Percentiles rank a stretch among this genome's conserved stretches.
Evolutionary conservation across 2,329 filamentous ascomycete species (phyloP).

Genomic region (Exophiala dermatitidis): DNA sequence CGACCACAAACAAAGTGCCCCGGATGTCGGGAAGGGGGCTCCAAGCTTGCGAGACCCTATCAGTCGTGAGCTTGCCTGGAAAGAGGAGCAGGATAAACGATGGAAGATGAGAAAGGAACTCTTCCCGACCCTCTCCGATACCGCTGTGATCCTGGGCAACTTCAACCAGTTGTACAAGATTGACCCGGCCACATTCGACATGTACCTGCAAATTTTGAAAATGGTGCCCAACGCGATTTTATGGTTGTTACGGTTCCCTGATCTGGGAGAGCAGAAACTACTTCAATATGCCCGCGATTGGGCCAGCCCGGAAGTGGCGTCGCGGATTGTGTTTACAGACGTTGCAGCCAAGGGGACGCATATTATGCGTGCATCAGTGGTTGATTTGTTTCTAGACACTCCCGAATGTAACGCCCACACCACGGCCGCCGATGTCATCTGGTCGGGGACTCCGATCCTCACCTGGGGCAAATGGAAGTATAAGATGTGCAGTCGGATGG

Average conservation of each 20-base stretch:
- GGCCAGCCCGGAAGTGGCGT: slow-evolving; percentile 78
- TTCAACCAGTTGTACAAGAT: slow-evolving; percentile 99
- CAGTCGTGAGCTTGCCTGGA: slow-evolving; percentile 66
- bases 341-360: slow-evolving; percentile 92
- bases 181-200: slow-evolving; percentile 90
- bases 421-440: slow-evolving; percentile 90
- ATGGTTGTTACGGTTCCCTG: slow-evolving; percentile 95
- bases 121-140: slow-evolving; percentile 74
- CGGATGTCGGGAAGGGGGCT: slow-evolving; percentile 45
- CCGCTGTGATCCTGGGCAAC: slow-evolving; percentile 87
- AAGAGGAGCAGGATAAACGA: slow-evolving; percentile 69
- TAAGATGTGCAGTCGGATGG: slow-evolving; percentile 99
- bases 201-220: slow-evolving; percentile 86
- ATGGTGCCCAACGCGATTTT: slow-evolving; percentile 79
- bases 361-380: slow-evolving; percentile 82
- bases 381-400: slow-evolving; percentile 92
- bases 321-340: slow-evolving; percentile 87
- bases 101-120: slow-evolving; percentile 92
- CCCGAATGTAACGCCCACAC: slow-evolving; percentile 98
- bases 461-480: slow-evolving; percentile 88
- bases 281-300: slow-evolving; percentile 70
- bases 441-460: slow-evolving; percentile 88
- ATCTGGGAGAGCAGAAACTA: slow-evolving; percentile 81
- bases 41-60: slow-evolving; percentile 29
- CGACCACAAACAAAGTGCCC: slow-evolving; percentile 85